Evolutionary conservation across 2,329 filamentous ascomycete genomes (phyloP), one percentile per base, ranked within the genome.

Genomic region (Tothia fuscella): DNA sequence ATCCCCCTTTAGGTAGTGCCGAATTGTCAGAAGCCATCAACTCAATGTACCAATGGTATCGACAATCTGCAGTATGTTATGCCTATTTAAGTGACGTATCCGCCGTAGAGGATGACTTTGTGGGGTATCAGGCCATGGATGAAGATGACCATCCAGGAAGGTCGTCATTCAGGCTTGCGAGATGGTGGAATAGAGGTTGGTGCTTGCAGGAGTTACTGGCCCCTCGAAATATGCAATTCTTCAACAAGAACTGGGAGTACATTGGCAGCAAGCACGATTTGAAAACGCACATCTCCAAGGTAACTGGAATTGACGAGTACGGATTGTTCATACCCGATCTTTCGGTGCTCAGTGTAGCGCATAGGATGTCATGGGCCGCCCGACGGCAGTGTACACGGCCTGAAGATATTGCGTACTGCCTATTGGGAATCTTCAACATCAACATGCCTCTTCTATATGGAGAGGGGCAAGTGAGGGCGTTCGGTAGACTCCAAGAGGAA

Each of bases 371-470:
- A 9, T 41, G 38, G 38, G 38, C 28, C 6, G 24, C 38, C 26
- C 7, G 35, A 6, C 25, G 38, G 20, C 6, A 9, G 10, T 36
- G 26, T 13, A 35, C 26, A 7, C 10, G 24, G 13, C 10, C 9
- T 13, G 38, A 41, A 20, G 38, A 41, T 21, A 35, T 36, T 12
- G 38, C 26, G 35, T 41, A 41, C 38, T 9, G 25, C n/a, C 20
- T 41, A 7, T 9, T 41, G 26, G 38, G 38, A 9, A 41, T 41
- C 14, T 41, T 41, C 28, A 19, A 35, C n/a, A 22, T 41, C 13
- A 34, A 35, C 28, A 35, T 41, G 38, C 28, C 28, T 14, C 28
- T 35, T 9, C n/a, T 35, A 7, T 41, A 41, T 41, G 38, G 38
- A 13, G 38, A 41, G 22, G 38, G 38, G 13, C 31, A n/a, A 9